These are phyloP conservation scores for Kondoa malvinella DNA, from an alignment of 768 basidiomycete genomes.

Conservation along the genomic window DNA sequence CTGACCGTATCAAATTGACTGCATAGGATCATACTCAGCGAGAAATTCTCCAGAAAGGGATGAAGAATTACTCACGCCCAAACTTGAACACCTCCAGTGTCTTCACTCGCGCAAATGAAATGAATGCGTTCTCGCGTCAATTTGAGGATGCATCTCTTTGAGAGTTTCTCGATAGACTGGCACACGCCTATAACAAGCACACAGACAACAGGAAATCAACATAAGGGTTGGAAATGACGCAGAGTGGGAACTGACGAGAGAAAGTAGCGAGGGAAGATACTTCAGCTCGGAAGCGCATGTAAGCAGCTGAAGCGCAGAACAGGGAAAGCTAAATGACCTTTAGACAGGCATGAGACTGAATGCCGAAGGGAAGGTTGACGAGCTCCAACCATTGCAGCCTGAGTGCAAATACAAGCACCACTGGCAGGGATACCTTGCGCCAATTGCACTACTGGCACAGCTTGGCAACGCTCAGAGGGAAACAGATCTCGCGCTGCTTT, in stretches of 20 bases:
- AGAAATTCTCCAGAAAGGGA: neutral
- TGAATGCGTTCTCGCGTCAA: neutral
- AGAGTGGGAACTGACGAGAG: no score
- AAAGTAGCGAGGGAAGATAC: neutral
- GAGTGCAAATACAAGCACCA: no score
- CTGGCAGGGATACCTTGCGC: no score
- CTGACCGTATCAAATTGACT: neutral
- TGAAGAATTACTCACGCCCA: neutral
- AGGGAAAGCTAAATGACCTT: neutral
- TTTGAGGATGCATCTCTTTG: neutral
- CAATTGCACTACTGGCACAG: no score
- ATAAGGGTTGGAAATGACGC: neutral
- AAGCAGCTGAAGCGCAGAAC: neutral
- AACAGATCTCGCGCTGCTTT: no score
- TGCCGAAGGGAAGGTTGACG: no score
- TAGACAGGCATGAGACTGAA: no score
- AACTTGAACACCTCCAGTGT: neutral
- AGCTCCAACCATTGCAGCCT: no score
- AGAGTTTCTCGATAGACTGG: neutral
- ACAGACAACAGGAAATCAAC: neutral
- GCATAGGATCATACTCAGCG: neutral
- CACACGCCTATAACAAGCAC: neutral
- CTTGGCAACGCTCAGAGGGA: no score
- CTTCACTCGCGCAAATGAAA: neutral
- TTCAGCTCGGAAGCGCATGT: neutral